Conservation (phyloP, 306 rosid species). For the Vigna trinervia region DNA sequence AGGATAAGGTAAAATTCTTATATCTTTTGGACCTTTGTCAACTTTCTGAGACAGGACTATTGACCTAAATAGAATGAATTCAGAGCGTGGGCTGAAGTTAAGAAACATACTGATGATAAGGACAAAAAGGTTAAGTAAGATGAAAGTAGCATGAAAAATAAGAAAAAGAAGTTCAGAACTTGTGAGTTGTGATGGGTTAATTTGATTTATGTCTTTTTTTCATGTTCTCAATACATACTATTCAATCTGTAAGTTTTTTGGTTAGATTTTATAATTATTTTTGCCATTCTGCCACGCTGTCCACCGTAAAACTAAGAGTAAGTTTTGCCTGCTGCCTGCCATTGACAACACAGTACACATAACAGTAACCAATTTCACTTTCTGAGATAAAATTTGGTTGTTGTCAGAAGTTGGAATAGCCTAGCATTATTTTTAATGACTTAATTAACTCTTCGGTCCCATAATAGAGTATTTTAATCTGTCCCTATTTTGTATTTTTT, state of each 20-base stretch:
- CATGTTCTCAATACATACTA: neutral
- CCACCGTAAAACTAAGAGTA: neutral
- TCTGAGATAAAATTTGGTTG: neutral
- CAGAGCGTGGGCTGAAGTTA: neutral
- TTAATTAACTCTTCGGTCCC: no score
- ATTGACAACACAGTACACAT: neutral
- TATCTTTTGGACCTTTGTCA: conserved; percentile 22
- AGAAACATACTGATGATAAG: neutral
- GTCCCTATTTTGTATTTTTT: no score
- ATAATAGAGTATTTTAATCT: no score
- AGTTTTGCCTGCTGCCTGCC: neutral
- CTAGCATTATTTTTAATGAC: neutral
- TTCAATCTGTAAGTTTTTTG: neutral
- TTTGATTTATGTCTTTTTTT: neutral
- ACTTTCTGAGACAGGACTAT: conserved; percentile 27
- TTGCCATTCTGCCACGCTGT: neutral
- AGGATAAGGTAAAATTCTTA: conserved; percentile 82
- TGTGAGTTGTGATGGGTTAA: neutral
- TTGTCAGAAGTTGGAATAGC: conserved; percentile 7
- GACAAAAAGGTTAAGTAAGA: neutral
- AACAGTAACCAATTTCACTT: neutral
- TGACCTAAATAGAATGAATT: conserved; percentile 9
- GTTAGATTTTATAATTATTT: neutral
- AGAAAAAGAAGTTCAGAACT: conserved; percentile 9
- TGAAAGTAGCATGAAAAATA: conserved; percentile 2